Evolutionary conservation across 495 filamentous ascomycete genomes (phyloP).

Genomic region (Acidomyces sp.): DNA sequence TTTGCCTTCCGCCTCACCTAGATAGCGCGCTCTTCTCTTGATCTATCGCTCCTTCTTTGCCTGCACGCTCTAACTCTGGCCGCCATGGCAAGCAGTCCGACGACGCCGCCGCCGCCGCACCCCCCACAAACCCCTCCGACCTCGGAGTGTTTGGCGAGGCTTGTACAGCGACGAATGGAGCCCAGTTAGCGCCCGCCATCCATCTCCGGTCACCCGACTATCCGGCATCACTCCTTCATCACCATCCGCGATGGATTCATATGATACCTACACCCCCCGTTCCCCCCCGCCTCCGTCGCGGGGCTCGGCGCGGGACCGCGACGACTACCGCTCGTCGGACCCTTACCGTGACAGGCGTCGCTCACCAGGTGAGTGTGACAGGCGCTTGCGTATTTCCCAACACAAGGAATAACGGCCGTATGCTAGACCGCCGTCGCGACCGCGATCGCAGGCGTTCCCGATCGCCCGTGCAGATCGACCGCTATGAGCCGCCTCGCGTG

Average conservation of each 20-base stretch:
- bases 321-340: conserved; percentile 16
- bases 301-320: conserved; percentile 10
- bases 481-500: conserved; percentile 32
- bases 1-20: background rate
- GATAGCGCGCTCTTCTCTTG: background rate
- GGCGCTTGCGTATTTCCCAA: background rate
- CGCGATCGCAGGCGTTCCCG: conserved; percentile 37
- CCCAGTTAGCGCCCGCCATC: background rate
- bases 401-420: conserved; percentile 49
- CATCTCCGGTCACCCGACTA: background rate
- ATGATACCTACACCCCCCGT: conserved; percentile 3
- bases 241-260: conserved; percentile 6
- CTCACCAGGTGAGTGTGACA: conserved; percentile 10
- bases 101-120: background rate
- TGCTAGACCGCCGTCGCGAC: conserved; percentile 37
- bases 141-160: background rate
- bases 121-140: background rate
- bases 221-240: background rate
- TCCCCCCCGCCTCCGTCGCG: conserved; percentile 9
- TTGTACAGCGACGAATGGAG: conserved; percentile 2
- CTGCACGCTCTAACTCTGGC: conserved; percentile 13
- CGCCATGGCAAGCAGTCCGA: conserved; percentile 19
- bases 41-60: background rate
- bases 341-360: conserved; percentile 14
- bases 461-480: conserved; percentile 33